These are phyloP conservation scores for Acacia acuminata DNA, from an alignment of 306 rosid species.

Conservation along the genomic window DNA sequence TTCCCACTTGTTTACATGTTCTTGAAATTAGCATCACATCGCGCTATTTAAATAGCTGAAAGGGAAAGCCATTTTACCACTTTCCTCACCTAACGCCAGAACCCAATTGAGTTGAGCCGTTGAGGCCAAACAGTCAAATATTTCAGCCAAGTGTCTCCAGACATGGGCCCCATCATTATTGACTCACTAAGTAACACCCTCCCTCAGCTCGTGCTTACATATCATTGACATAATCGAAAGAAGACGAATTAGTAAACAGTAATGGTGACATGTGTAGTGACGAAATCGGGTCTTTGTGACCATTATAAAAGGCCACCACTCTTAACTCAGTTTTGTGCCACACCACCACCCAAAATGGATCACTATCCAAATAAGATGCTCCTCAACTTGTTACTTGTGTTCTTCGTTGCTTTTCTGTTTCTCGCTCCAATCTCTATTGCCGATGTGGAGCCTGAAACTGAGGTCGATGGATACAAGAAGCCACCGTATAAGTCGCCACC, in stretches of 20 bases:
- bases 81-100: background rate
- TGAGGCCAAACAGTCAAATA: background rate
- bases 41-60: background rate
- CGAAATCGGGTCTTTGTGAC: background rate
- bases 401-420: background rate
- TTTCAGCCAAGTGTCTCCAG: background rate
- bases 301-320: conserved; percentile 8
- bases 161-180: background rate
- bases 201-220: background rate
- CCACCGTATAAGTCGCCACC: background rate
- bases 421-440: background rate
- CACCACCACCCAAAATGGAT: background rate
- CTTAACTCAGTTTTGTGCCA: background rate
- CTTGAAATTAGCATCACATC: background rate
- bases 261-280: background rate
- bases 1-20: background rate
- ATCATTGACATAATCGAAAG: background rate
- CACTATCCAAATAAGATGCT: background rate
- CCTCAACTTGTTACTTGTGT: background rate
- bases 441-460: background rate
- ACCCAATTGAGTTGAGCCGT: background rate
- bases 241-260: background rate
- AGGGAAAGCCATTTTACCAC: background rate
- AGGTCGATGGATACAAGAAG: background rate
- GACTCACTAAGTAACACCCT: background rate